These are phyloP conservation scores for Lepiota brunneoincarnata DNA, from an alignment of 768 basidiomycete species.

Conservation along the genomic window DNA sequence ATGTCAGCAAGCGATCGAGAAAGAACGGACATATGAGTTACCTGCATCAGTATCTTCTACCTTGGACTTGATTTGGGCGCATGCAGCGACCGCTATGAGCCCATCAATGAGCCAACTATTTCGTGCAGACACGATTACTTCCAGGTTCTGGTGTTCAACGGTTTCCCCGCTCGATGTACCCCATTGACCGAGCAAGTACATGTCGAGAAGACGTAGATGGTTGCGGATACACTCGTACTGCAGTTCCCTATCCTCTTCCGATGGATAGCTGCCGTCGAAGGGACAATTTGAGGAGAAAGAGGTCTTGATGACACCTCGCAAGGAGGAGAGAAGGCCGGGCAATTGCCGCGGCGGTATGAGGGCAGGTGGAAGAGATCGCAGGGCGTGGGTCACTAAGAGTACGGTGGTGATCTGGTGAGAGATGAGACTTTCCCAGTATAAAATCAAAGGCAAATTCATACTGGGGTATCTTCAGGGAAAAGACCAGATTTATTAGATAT, in stretches of 20 bases:
- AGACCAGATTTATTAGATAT: slow-evolving; percentile 33
- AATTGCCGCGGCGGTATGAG: slow-evolving; percentile 34
- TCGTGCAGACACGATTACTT: slow-evolving; percentile 32
- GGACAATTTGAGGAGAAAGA: slow-evolving; percentile 32
- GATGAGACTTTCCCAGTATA: background rate
- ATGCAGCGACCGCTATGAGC: slow-evolving; percentile 50
- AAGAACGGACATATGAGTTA: slow-evolving; percentile 13
- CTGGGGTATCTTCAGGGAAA: slow-evolving; percentile 30
- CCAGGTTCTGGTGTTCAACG: slow-evolving; percentile 11
- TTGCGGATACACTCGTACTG: slow-evolving; percentile 46
- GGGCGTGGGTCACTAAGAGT: slow-evolving; percentile 48
- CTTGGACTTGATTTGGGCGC: slow-evolving; percentile 34
- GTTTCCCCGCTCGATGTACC: slow-evolving; percentile 13
- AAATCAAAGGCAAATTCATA: slow-evolving; percentile 19
- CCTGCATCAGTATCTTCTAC: slow-evolving; percentile 15
- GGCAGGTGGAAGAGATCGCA: slow-evolving; percentile 47
- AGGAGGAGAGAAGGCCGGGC: slow-evolving; percentile 29
- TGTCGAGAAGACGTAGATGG: slow-evolving; percentile 60
- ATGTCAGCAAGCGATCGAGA: slow-evolving; percentile 1
- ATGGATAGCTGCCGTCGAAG: slow-evolving; percentile 27
- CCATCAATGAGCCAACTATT: slow-evolving; percentile 45
- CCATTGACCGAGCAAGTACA: slow-evolving; percentile 63
- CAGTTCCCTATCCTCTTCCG: slow-evolving; percentile 9
- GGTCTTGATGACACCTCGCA: slow-evolving; percentile 31
- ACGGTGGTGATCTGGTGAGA: slow-evolving; percentile 46